A percentile compares a stretch with the other conserved stretches of the same genome.
These are phyloP conservation scores for Myxozyma sirexii DNA, from an alignment of 805 yeast genomes.

Conservation along the genomic window DNA sequence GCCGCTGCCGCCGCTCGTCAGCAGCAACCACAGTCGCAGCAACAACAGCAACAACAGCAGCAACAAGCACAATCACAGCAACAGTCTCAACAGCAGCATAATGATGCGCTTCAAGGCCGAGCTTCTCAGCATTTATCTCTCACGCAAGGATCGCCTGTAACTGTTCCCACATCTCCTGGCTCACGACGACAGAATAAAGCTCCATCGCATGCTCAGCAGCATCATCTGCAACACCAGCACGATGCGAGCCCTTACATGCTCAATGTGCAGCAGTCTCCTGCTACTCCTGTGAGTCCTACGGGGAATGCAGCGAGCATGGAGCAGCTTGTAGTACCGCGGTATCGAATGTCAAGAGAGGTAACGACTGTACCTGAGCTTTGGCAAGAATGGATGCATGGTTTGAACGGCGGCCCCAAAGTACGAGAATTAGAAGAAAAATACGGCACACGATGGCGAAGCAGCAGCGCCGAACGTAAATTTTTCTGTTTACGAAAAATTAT, in stretches of 20 bases:
- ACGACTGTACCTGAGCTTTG: constrained; percentile 29
- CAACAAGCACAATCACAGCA: constrained; percentile 6
- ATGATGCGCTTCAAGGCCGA: not conserved
- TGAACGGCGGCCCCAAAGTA: constrained; percentile 30
- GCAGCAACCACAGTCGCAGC: constrained; percentile 12
- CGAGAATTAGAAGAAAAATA: constrained; percentile 25
- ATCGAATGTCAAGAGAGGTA: constrained; percentile 26
- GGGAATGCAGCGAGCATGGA: constrained; percentile 4
- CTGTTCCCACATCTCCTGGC: constrained; percentile 4
- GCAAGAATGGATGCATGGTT: constrained; percentile 32
- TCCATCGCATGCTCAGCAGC: constrained; percentile 21
- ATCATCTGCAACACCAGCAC: constrained; percentile 24
- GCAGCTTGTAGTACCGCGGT: constrained; percentile 19
- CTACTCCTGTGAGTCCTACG: constrained; percentile 4
- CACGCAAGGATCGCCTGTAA: constrained; percentile 1
- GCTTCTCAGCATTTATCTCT: constrained; percentile 1
- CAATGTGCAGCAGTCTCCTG: not conserved
- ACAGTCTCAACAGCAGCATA: constrained; percentile 8
- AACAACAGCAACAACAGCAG: constrained; percentile 17
- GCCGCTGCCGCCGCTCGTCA: constrained; percentile 3
- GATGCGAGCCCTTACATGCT: constrained; percentile 19
- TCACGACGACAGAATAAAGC: constrained; percentile 22
- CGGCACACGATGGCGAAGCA: constrained; percentile 31
- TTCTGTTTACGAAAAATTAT: constrained; percentile 31
- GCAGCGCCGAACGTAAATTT: constrained; percentile 30